Base-by-base conservation (phyloP, 352 stramenopile genomes). In the Globisporangium irregulare region DNA sequence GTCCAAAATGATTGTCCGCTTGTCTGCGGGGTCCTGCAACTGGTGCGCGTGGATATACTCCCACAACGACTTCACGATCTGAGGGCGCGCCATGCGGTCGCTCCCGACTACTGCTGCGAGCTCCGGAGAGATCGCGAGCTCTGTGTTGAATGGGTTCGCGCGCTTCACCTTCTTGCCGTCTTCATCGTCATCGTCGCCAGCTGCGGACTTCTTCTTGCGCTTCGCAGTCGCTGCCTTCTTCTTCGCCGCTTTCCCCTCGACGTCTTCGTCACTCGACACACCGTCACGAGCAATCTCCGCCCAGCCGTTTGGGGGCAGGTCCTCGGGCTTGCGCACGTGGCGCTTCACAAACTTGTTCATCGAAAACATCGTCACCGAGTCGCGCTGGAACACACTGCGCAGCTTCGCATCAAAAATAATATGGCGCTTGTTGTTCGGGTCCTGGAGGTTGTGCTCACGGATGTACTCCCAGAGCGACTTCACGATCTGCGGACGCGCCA, bases 401-500 rank as follows among this genome's bases (percentile, higher is more conserved):
- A 98, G 72, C 41, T 73, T 89, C 34, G 94, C 89, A 70, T 98
- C 94, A 59, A 97, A 76, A 9, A 98, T 66, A 66, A 99, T 99
- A 61, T 89, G 80, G 20, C 94, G 88, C 74, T 97, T 97, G 73
- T 99, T 96, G 34, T 87, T 86, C 6, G 97, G 96, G 77, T 99
- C 95, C 76, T 99, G 97, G 41, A 99, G 82, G 27, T 97, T 73
- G 68, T 99, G 83, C 62, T 97, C 91, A 57, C 88, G 89, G 62
- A 99, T 98, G 74, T 99, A 99, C 59, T 96, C 90, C 97, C 97
- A 99, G 2, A 99, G 64, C n/a, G 79, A 76, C 72, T 98, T 99
- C 38, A 98, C 93, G 43, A 99, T 89, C 66, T 98, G 91, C 8
- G 94, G 93, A 2, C 96, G 81, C 2, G 93, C 89, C 87, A 96